Conservation (phyloP, 495 filamentous ascomycete species). For the Aspergillus homomorphus region DNA sequence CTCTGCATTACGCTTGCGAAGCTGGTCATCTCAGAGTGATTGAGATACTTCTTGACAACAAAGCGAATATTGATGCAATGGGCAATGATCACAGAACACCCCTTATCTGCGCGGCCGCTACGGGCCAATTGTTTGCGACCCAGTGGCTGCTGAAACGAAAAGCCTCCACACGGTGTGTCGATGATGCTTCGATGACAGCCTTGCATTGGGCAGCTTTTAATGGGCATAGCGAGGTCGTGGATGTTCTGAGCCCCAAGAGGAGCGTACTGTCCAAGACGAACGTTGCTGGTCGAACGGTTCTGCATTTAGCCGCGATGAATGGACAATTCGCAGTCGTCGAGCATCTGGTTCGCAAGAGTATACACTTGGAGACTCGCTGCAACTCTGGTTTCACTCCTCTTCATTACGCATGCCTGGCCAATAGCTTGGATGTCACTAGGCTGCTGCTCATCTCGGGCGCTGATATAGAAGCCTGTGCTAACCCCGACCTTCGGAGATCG, state of each 20-base stretch:
- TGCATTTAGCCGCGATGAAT: constrained; percentile 42
- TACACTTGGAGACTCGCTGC: constrained; percentile 30
- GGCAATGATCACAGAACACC: constrained; percentile 38
- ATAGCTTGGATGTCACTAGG: constrained; percentile 33
- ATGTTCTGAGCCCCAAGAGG: constrained; percentile 33
- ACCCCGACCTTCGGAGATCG: constrained; percentile 30
- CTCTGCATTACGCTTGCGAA: constrained; percentile 42
- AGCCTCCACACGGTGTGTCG: constrained; percentile 28
- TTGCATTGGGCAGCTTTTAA: constrained; percentile 47
- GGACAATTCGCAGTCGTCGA: constrained; percentile 41
- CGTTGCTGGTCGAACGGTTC: constrained; percentile 33
- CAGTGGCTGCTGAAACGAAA: constrained; percentile 36
- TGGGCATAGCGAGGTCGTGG: constrained; percentile 40
- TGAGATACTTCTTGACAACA: constrained; percentile 32
- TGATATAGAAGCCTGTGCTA: constrained; percentile 35
- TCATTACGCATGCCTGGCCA: constrained; percentile 45
- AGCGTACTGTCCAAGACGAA: constrained; percentile 27
- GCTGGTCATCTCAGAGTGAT: constrained; percentile 31
- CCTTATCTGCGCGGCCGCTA: constrained; percentile 41
- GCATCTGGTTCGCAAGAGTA: constrained; percentile 31
- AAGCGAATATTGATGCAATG: constrained; percentile 35
- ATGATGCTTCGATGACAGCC: constrained; percentile 42
- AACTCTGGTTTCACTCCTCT: constrained; percentile 32
- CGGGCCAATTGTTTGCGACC: constrained; percentile 28
- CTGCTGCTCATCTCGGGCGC: constrained; percentile 41